These are phyloP conservation scores for Aureobasidium leucospermi DNA, from an alignment of 2,329 filamentous ascomycete species.

Conservation along the genomic window DNA sequence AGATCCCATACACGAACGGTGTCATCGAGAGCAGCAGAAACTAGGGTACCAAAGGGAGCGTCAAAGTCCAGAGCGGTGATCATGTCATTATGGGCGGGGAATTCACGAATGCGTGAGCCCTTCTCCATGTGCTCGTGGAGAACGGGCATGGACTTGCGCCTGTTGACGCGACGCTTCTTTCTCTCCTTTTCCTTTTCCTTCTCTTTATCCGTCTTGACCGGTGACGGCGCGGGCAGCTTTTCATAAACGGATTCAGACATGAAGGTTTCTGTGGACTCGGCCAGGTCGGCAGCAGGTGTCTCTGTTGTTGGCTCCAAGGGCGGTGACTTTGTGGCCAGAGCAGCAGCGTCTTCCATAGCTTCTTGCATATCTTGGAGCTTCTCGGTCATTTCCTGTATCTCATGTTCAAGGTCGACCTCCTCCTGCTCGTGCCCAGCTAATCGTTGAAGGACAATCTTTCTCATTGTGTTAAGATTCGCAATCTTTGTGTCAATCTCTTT, in stretches of 20 bases:
- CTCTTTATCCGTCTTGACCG: constrained; percentile 38
- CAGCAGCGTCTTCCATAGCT: constrained; percentile 45
- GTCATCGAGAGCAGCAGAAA: constrained; percentile 86
- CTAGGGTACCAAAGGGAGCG: constrained; percentile 91
- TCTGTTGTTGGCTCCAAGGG: constrained; percentile 11
- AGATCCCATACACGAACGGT: constrained; percentile 94
- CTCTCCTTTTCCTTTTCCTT: constrained; percentile 36
- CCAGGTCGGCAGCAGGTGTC: constrained; percentile 22
- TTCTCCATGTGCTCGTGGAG: constrained; percentile 92
- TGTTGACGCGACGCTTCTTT: constrained; percentile 49
- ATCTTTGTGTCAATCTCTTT: constrained; percentile 96
- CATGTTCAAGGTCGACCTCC: constrained; percentile 81
- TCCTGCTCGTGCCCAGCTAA: constrained; percentile 83
- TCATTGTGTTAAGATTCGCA: constrained; percentile 84
- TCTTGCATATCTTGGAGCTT: constrained; percentile 57
- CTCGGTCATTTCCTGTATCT: constrained; percentile 57
- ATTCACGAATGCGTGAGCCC: constrained; percentile 78
- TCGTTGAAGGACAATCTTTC: constrained; percentile 81
- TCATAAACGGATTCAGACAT: constrained; percentile 99
- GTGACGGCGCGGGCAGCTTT: constrained; percentile 65
- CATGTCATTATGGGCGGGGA: constrained; percentile 79
- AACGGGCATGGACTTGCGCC: constrained; percentile 83
- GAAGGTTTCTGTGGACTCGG: constrained; percentile 56
- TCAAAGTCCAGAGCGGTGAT: constrained; percentile 94
- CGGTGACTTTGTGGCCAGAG: constrained; percentile 35